Evolutionary conservation across 2,329 filamentous ascomycete species (phyloP), one percentile per base, ranked within the genome.

Genomic region (Sphaceloma murrayae): DNA sequence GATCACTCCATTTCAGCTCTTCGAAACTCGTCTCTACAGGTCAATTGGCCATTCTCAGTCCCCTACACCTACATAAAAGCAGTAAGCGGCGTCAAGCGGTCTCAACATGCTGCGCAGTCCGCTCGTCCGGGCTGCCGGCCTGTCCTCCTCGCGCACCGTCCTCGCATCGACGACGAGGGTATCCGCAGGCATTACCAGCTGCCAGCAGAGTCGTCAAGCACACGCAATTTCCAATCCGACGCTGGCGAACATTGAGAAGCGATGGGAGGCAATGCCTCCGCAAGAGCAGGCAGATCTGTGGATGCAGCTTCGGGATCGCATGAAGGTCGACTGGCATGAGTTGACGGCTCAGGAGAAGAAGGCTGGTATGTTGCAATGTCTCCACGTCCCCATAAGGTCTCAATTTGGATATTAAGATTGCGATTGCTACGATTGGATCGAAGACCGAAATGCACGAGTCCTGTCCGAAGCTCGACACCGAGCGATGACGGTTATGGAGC

Each of bases 251-350:
- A 96, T 98, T 63, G 91, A 98, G 80, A 95, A 94, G 82, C 78
- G 91, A 74, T 98, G 91, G 91, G 91, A 98, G 74, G 78, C 74
- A 52, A 88, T 96, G 85, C 88, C 89, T 48, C 86, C 91, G 53
- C 87, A 94, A 75, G 91, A 98, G 78, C 91, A 98, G 79, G 91
- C 91, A 56, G 91, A 98, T 64, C 74, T 98, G 59, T 98, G 91
- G 91, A 98, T 98, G 91, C 75, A 83, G 57, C 75, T 98, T 67
- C 80, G 91, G 68, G 91, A 98, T 72, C 83, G 91, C 63, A 98
- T 98, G 91, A 95, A 94, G 84, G 80, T 77, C 59, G 87, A 86
- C 74, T 98, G 91, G 91, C 78, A 82, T 62, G 86, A 96, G 63
- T 73, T 98, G 72, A 95, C 91, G 43, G 56, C 93, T 61, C 83